A percentile compares a stretch with the other conserved stretches of the same genome.
Evolutionary conservation across 345 rosid genomes (phyloP).

Genomic region (Ceriops decandra): DNA sequence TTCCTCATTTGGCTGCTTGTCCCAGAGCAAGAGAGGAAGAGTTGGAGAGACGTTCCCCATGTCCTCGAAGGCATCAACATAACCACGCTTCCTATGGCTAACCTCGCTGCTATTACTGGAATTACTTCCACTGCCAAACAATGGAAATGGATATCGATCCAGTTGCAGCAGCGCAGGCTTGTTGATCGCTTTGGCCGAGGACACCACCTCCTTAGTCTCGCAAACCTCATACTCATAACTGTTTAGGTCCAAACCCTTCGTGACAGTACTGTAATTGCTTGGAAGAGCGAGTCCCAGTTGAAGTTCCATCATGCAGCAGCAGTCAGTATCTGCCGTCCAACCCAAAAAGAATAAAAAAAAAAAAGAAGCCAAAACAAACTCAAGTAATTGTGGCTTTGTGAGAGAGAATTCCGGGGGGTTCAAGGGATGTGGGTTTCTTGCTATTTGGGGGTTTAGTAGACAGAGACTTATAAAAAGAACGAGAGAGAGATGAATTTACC

Average conservation of each 20-base stretch:
- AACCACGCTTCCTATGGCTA: constrained; percentile 21
- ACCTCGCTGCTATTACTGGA: neutral
- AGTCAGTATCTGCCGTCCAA: neutral
- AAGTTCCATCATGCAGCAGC: constrained; percentile 35
- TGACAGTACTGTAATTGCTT: neutral
- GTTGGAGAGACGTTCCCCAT: constrained; percentile 23
- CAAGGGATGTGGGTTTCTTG: constrained; percentile 21
- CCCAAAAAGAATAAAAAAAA: neutral
- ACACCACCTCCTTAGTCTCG: neutral
- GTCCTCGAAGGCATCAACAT: constrained; percentile 18
- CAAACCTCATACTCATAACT: too few species aligned
- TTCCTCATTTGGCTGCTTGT: constrained; percentile 17
- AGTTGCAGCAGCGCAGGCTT: too few species aligned
- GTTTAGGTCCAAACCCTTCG: constrained; percentile 1
- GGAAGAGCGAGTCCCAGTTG: constrained; percentile 44
- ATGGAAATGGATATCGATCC: neutral
- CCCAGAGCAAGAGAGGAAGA: constrained; percentile 34
- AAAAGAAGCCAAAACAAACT: neutral
- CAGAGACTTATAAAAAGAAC: neutral
- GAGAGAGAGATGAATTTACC: too few species aligned
- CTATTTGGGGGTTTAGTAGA: neutral
- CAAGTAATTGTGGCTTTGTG: neutral
- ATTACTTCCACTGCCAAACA: neutral
- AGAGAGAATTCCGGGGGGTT: too few species aligned
- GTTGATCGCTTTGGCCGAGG: too few species aligned